Evolutionary conservation across 2,329 filamentous ascomycete species (phyloP), one percentile per base, ranked within the genome.

Genomic region (Pyrenochaeta sp.): DNA sequence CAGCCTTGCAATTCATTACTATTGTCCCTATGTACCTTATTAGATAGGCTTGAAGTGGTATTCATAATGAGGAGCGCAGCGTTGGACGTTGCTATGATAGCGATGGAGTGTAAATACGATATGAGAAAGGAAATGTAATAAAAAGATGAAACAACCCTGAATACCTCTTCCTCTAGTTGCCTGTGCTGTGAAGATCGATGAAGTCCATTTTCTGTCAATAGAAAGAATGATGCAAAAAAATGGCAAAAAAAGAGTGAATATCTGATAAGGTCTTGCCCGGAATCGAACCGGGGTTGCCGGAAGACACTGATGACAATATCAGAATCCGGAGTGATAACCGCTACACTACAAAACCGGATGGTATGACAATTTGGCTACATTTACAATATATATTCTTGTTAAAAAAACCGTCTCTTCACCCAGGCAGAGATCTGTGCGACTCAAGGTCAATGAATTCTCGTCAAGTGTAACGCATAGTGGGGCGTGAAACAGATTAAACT

Each of bases 321-420:
- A 60, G 57, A 60, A 60, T 60, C 56, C 52, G 56, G 52, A 58
- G 56, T 60, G 56, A 58, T 60, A 51, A 60, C 56, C 56, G 47
- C 56, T 60, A 55, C 52, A 56, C 46, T 51, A 54, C 45, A 51
- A 48, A 48, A 50, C 49, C 41, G 36, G 34, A 40, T 45, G 22
- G n/a, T n/a, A n/a, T n/a, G n/a, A n/a, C n/a, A n/a, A n/a, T n/a
- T n/a, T n/a, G n/a, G n/a, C n/a, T n/a, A n/a, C n/a, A n/a, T n/a
- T n/a, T n/a, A n/a, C n/a, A n/a, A n/a, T n/a, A n/a, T n/a, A n/a
- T n/a, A n/a, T n/a, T n/a, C n/a, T n/a, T n/a, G n/a, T n/a, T n/a
- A n/a, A n/a, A n/a, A n/a, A n/a, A n/a, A n/a, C n/a, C n/a, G n/a
- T n/a, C n/a, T n/a, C n/a, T n/a, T n/a, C n/a, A n/a, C n/a, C n/a